Conservation (phyloP, 805 yeast species). For the Hanseniaspora opuntiae region DNA sequence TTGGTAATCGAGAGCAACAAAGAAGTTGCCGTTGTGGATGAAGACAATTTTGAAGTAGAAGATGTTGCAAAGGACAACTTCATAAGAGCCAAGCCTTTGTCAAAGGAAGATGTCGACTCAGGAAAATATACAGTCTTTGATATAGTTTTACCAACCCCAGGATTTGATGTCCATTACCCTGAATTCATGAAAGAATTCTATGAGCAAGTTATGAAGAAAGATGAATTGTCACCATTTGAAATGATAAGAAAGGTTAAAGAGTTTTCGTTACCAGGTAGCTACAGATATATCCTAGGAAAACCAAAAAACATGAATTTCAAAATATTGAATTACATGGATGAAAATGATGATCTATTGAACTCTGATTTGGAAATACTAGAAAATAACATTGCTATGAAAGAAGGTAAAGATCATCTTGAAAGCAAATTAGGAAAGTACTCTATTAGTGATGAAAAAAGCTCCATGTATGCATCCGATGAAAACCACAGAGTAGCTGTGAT, state of each 20-base stretch:
- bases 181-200: constrained; percentile 46
- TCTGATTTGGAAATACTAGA: constrained; percentile 59
- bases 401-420: constrained; percentile 23
- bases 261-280: constrained; percentile 83
- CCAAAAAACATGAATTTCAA: constrained; percentile 53
- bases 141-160: constrained; percentile 91
- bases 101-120: constrained; percentile 52
- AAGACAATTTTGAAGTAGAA: constrained; percentile 48
- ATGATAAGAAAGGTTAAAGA: constrained; percentile 81
- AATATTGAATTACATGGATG: constrained; percentile 45
- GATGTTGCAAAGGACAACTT: constrained; percentile 48
- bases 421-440: constrained; percentile 23
- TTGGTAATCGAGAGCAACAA: constrained; percentile 35
- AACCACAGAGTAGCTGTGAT: constrained; percentile 56
- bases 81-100: constrained; percentile 58
- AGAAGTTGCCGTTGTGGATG: constrained; percentile 28
- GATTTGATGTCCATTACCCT: constrained; percentile 84
- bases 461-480: constrained; percentile 13
- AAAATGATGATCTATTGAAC: constrained; percentile 57
- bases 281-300: constrained; percentile 56
- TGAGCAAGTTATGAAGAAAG: constrained; percentile 59
- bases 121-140: constrained; percentile 60
- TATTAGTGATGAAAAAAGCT: constrained; percentile 21
- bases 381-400: constrained; percentile 25
- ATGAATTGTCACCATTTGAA: constrained; percentile 67